Conservation (phyloP, 352 stramenopile species). For the Globisporangium cystogenes region DNA sequence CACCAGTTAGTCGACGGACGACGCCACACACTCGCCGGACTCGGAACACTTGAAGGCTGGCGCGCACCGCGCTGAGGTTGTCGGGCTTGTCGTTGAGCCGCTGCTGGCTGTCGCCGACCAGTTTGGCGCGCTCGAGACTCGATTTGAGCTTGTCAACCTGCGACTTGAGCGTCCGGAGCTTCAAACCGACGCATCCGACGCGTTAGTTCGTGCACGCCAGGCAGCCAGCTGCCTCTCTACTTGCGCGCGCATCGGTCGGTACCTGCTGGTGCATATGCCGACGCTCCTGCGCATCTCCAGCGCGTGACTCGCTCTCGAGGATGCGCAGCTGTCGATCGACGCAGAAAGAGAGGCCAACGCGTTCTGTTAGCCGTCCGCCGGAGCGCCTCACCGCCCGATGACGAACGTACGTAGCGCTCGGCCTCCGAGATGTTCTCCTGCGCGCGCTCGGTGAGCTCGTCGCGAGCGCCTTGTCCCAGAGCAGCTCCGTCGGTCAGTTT, state of each 20-base stretch:
- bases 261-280: constrained; percentile 80
- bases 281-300: constrained; percentile 71
- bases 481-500: too few species aligned
- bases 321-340: constrained; percentile 50
- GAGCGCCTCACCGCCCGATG: not conserved
- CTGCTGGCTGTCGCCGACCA: constrained; percentile 70
- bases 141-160: constrained; percentile 86
- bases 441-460: constrained; percentile 45
- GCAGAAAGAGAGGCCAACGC: not conserved
- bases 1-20: not conserved
- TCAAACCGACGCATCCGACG: not conserved
- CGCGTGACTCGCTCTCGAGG: constrained; percentile 75
- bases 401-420: constrained; percentile 53
- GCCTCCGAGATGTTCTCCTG: constrained; percentile 71
- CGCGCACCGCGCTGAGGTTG: constrained; percentile 29
- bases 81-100: constrained; percentile 35
- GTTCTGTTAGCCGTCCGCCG: not conserved
- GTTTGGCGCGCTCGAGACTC: constrained; percentile 66
- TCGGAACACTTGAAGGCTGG: too few species aligned
- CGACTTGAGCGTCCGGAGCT: constrained; percentile 79
- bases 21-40: not conserved
- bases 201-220: not conserved
- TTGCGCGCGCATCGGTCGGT: not conserved
- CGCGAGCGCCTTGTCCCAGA: constrained; percentile 22
- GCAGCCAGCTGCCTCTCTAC: too few species aligned